Evolutionary conservation across 129 eudicot species (phyloP), one percentile per base, ranked within the genome.

Genomic region (Flaveria robusta): DNA sequence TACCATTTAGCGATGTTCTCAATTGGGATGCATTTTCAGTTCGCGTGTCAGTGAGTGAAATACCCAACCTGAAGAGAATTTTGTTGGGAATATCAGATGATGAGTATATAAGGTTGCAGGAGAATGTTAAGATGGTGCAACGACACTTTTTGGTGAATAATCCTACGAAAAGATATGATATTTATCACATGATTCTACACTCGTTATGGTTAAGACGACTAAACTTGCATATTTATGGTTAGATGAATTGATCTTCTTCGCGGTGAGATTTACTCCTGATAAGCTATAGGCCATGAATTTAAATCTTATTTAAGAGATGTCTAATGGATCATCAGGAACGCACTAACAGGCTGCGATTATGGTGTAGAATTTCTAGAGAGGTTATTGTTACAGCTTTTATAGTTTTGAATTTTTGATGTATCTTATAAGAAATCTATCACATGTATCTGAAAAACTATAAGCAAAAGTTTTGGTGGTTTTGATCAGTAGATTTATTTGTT

Each of bases 131-230:
- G 77, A 81, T 72, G 68, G 96, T 83, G 49, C 92, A 89, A 71
- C 69, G 83, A 8, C 97, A 91, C 76, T 91, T 91, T 83, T 19
- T 75, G 75, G 87, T 91, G 66, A 91, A 91, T 69, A 83, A 85
- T 85, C 97, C 96, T 5, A 80, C 92, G 3, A 87, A 83, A 82
- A 89, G 92, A 80, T 91, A 81, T 31, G 97, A 91, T 85, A 88
- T 91, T 56, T 91, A 88, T 64, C 89, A 91, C 71, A 91, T 91
- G 97, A 88, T 83, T 49, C 16, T 91, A 20, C 97, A 91, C 63
- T 91, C 97, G 2, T 66, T 91, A 34, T 91, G 97, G 97, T 82
- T 91, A 66, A 78, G 97, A 64, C 84, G 97, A 59, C 66, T 91
- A 76, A 91, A 91, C 76, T 81, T 91, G 42, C 82, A 80, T 41